Evolutionary conservation across 1,284 basidiomycete species (phyloP), one percentile per base, ranked within the genome.

Genomic region (Cryptococcus sp.): DNA sequence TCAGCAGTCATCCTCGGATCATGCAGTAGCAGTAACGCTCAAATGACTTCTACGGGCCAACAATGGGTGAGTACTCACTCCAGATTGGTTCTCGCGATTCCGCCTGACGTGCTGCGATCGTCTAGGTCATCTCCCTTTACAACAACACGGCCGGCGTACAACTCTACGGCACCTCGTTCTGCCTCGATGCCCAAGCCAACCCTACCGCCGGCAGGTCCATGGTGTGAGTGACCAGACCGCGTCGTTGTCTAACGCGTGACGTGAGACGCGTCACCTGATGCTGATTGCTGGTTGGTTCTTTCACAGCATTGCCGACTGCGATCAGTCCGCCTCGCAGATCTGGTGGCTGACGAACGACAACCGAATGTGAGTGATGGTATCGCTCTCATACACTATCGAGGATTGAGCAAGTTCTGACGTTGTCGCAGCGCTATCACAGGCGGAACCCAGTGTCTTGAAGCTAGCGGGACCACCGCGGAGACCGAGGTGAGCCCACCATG

Each of bases 331-430:
- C 49, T 51, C 65, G 25, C 65, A 67, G 53, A 64, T 58, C 1
- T 67, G 63, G 63, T 67, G 63, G 30, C 23, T 64, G 47, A 67
- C 65, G 0, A 53, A 40, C 3, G 65, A 67, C 42, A 50, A 64
- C 51, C 50, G 63, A 54, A 39, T 66, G 62, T 60, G 43, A 60
- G 62, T 59, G 10, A 11, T 30, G 5, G 8, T 4, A 13, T 38
- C 54, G 3, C 22, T 1, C n/a, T 45, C 22, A 13, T 15, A 27
- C 11, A 27, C 20, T 39, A n/a, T 50, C 6, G 25, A 25, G 25
- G 3, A 25, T 25, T 25, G 23, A 25, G 42, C 39, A 22, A 50
- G 38, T 45, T 1, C 42, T 45, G 4, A 35, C 30, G 30, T 35
- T 10, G 7, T 27, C 8, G 16, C 45, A 52, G 54, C 45, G 50